Evolutionary conservation across 208 protist species (phyloP), one percentile per base, ranked within the genome.

Genomic region (Crithidia bombi): DNA sequence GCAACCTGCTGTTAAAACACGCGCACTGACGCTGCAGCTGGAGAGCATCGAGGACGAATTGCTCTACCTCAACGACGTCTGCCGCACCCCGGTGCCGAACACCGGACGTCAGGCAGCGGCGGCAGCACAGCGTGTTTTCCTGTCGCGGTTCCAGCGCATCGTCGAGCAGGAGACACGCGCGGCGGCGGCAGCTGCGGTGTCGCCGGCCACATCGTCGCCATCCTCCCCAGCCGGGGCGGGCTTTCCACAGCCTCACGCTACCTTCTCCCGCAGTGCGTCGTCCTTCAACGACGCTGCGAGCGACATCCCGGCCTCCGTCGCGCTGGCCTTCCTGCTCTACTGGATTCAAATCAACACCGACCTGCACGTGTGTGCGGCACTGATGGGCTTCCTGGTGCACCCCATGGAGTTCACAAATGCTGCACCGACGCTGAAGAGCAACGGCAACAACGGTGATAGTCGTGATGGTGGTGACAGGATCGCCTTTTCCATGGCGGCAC

Each of bases 31-130:
- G 4, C 9, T 58, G 7, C 71, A 70, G 10, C 43, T 93, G 44
- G 92, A 97, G 50, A 88, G 94, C 68, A 58, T 91, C 35, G 71
- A 95, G 65, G 92, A 97, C 55, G 88, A 95, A 47, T 58, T 91
- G 4, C 83, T 90, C 62, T 97, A 94, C 64, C 26, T 95, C 21
- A 95, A 94, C 71, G 92, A 97, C 54, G 68, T 97, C 17, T 82
- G 79, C 62, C 67, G 61, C n/a, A 63, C 84, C 1, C 76, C 86
- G 9, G 73, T 78, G 17, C 5, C 46, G 0, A 43, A 79, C 51
- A 73, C 66, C 19, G 58, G 63, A 1, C 38, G 39, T n/a, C 51
- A 78, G 21, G 65, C 55, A 21, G 64, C 50, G 1, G 36, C 44
- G 0, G 58, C 35, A 2, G 62, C 81, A 35, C 74, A 81, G 61